These are phyloP conservation scores for Aphanomyces invadans DNA, from an alignment of 352 stramenopile genomes.

Conservation along the genomic window DNA sequence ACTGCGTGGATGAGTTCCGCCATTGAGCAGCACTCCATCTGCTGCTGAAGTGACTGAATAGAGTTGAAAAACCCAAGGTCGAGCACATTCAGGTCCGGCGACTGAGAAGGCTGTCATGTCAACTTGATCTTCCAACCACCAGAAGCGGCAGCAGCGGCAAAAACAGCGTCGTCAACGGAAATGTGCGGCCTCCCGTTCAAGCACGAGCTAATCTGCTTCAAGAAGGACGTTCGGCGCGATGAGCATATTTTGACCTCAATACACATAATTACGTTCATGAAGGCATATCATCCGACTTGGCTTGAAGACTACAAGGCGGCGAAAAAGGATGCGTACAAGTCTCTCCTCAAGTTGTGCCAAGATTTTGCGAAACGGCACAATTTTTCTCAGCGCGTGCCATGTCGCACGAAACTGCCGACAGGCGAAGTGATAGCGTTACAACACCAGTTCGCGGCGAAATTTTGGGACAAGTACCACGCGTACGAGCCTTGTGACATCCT, in stretches of 20 bases:
- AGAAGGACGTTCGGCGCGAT: background rate
- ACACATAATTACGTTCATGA: background rate
- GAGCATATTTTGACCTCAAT: background rate
- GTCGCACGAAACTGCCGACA: background rate
- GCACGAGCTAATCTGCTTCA: background rate
- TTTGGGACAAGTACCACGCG: background rate
- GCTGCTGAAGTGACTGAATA: conserved; percentile 22
- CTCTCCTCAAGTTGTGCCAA: background rate
- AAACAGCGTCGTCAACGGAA: background rate
- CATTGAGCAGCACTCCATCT: background rate
- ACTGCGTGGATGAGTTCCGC: background rate
- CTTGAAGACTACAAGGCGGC: background rate
- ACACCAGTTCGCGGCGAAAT: background rate
- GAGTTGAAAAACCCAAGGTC: conserved; percentile 25
- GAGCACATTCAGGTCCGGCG: conserved; percentile 25
- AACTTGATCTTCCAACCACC: conserved; percentile 24
- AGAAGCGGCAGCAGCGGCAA: background rate
- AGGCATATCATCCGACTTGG: background rate
- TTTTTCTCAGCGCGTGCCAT: background rate
- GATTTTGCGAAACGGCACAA: background rate
- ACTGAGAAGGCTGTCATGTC: conserved; percentile 19
- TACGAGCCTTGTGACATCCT: background rate
- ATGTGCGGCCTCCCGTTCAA: background rate
- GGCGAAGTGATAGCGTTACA: background rate
- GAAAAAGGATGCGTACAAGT: background rate